Percentiles rank a stretch among this genome's conserved stretches.
Conservation (phyloP, 208 protist genomes). For the Crithidia mellificae region DNA sequence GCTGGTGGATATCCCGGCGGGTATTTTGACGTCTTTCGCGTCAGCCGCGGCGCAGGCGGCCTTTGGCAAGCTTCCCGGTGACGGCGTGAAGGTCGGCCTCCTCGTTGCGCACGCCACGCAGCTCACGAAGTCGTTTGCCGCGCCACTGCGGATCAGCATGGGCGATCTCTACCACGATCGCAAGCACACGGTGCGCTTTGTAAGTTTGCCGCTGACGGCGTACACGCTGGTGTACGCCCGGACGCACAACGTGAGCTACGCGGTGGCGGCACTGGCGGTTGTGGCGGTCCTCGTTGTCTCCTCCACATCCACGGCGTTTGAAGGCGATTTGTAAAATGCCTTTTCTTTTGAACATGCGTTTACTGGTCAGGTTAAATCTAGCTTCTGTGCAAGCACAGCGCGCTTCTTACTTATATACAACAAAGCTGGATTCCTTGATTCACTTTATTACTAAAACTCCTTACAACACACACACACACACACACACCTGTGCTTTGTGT, state of each 20-base stretch:
- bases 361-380: too few species aligned
- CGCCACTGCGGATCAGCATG: constrained; percentile 26
- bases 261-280: constrained; percentile 3
- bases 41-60: background rate
- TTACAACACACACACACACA: too few species aligned
- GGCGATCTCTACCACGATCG: constrained; percentile 5
- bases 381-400: too few species aligned
- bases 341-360: too few species aligned
- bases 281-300: constrained; percentile 2
- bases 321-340: constrained; percentile 6
- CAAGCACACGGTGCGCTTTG: constrained; percentile 22
- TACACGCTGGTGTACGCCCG: constrained; percentile 28
- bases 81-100: constrained; percentile 19
- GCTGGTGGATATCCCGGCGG: constrained; percentile 47
- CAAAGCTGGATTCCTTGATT: too few species aligned
- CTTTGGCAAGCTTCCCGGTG: constrained; percentile 11
- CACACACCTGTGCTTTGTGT: too few species aligned
- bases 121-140: constrained; percentile 31
- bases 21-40: constrained; percentile 12
- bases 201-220: constrained; percentile 27
- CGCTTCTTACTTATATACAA: too few species aligned
- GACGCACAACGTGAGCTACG: constrained; percentile 25
- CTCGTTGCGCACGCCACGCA: constrained; percentile 27
- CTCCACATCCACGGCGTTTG: background rate
- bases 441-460: too few species aligned